A percentile compares a stretch with the other conserved stretches of the same genome.
These are phyloP conservation scores for Lupinus albus DNA, from an alignment of 306 rosid species.

Conservation along the genomic window DNA sequence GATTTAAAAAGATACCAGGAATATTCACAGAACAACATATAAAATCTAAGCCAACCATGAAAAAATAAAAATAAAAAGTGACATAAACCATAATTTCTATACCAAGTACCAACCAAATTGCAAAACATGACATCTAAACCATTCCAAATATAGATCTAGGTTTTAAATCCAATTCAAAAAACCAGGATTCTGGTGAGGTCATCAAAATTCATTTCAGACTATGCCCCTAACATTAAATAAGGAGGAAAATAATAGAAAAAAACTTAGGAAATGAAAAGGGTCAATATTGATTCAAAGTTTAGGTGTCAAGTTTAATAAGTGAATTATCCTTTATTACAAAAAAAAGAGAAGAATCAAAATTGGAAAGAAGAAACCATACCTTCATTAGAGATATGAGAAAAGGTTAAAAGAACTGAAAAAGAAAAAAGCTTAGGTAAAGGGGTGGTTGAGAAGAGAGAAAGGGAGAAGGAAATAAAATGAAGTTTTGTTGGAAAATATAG, in stretches of 20 bases:
- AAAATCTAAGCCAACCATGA: constrained; percentile 23
- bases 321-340: background rate
- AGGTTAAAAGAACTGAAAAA: background rate
- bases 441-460: constrained; percentile 18
- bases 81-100: constrained; percentile 20
- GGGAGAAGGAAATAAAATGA: constrained; percentile 42
- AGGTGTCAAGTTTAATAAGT: background rate
- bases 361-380: constrained; percentile 56
- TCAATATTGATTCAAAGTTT: constrained; percentile 26
- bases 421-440: background rate
- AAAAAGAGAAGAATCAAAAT: constrained; percentile 27
- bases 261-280: background rate
- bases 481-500: constrained; percentile 36
- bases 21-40: constrained; percentile 9
- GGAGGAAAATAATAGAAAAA: constrained; percentile 19
- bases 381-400: constrained; percentile 50
- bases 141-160: background rate
- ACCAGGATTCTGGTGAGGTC: constrained; percentile 31
- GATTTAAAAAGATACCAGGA: constrained; percentile 17
- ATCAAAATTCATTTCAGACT: background rate
- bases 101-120: constrained; percentile 1
- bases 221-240: constrained; percentile 34
- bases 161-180: constrained; percentile 22
- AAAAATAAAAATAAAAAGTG: background rate
- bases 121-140: constrained; percentile 22